phyloP scores from a whole-genome alignment of 257 asterid species.

The Leptodermis oblonga region DNA sequence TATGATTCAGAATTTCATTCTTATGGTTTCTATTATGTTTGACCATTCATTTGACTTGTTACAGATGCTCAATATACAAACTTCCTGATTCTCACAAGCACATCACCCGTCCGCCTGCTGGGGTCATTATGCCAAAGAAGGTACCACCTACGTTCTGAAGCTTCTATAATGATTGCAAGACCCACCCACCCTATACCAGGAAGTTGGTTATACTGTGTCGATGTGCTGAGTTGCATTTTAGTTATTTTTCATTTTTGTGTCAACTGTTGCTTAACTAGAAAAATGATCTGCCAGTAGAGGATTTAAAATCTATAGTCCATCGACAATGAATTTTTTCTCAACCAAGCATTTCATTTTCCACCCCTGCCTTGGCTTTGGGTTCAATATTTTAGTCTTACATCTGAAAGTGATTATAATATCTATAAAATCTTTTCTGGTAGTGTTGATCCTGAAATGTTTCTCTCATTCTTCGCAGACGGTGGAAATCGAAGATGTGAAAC shows the following conservation, averaged over 20 bases:
- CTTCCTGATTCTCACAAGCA: conserved; percentile 82
- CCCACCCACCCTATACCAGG: background rate
- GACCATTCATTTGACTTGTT: background rate
- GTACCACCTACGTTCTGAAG: conserved; percentile 26
- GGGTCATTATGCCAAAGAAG: conserved; percentile 77
- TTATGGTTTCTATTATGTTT: background rate
- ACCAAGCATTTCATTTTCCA: background rate
- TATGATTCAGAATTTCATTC: background rate
- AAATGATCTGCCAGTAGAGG: background rate
- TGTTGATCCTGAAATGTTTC: background rate
- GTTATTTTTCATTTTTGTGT: background rate
- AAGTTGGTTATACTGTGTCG: background rate
- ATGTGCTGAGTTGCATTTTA: background rate
- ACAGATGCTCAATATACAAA: conserved; percentile 84
- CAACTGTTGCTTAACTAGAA: background rate
- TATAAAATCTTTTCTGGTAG: background rate
- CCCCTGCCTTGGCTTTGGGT: background rate
- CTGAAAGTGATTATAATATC: background rate
- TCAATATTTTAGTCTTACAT: background rate
- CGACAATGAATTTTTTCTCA: background rate
- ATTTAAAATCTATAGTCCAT: background rate
- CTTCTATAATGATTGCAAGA: background rate
- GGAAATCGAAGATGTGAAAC: conserved; percentile 64
- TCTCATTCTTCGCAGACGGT: conserved; percentile 47
- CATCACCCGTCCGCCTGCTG: conserved; percentile 77